Conservation (phyloP, 1,284 basidiomycete species). For the Marasmius oreades region DNA sequence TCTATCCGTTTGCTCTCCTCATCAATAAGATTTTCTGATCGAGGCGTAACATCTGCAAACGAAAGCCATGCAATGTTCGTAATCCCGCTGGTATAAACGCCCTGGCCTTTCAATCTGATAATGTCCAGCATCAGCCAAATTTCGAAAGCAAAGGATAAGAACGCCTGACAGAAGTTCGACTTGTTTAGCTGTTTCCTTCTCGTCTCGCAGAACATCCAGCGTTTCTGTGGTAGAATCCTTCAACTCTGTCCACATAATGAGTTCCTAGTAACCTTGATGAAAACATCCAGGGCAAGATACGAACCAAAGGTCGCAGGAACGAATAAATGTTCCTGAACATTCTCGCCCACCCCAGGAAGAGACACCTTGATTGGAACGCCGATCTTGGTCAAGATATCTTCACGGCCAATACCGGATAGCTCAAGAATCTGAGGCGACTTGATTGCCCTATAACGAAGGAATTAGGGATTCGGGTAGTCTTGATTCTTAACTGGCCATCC, state of each 20-base stretch:
- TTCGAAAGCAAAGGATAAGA: neutral
- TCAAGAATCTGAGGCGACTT: constrained; percentile 7
- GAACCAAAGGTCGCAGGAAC: constrained; percentile 24
- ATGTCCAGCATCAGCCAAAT: neutral
- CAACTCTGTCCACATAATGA: neutral
- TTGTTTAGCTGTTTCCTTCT: constrained; percentile 19
- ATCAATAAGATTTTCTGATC: constrained; percentile 17
- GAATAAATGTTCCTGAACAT: constrained; percentile 45
- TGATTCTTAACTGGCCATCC: neutral
- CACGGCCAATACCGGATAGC: constrained; percentile 6
- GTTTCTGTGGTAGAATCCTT: neutral
- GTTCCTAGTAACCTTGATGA: too few relatives aligned
- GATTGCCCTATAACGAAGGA: constrained; percentile 15
- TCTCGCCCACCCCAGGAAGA: constrained; percentile 23
- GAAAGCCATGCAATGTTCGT: constrained; percentile 24
- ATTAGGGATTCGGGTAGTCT: neutral
- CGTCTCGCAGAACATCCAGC: neutral
- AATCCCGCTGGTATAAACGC: constrained; percentile 26
- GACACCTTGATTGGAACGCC: neutral
- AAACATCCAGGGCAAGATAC: neutral
- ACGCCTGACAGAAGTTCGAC: constrained; percentile 27
- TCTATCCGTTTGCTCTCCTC: constrained; percentile 23
- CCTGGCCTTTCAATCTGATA: constrained; percentile 16
- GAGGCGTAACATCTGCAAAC: constrained; percentile 18
- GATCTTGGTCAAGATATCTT: neutral